These are phyloP conservation scores for Penicillium fimorum DNA, from an alignment of 495 filamentous ascomycete genomes.

Conservation along the genomic window DNA sequence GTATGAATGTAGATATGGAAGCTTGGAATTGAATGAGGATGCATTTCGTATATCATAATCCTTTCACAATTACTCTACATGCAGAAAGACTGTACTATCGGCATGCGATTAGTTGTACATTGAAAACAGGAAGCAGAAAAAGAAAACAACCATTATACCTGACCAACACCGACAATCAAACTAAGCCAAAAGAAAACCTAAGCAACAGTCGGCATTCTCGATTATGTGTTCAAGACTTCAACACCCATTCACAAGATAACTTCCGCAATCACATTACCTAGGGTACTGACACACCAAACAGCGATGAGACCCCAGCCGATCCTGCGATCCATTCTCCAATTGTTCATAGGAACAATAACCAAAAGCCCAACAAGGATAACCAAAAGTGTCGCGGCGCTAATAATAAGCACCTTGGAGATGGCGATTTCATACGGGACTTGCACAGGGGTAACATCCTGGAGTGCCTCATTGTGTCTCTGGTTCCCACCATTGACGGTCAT, in stretches of 20 bases:
- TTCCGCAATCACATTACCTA: slow-evolving; percentile 82
- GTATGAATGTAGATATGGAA: background rate
- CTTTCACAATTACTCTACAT: background rate
- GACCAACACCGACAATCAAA: background rate
- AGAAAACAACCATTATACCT: background rate
- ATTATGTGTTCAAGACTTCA: background rate
- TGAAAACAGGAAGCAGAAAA: background rate
- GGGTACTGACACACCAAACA: slow-evolving; percentile 84
- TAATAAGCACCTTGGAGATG: slow-evolving; percentile 77
- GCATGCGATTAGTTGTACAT: slow-evolving; percentile 2
- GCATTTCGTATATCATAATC: slow-evolving; percentile 6
- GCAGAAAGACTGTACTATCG: background rate
- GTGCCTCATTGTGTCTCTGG: slow-evolving; percentile 18
- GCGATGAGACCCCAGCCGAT: slow-evolving; percentile 80
- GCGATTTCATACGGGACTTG: slow-evolving; percentile 65
- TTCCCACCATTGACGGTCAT: slow-evolving; percentile 59
- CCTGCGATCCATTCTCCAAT: slow-evolving; percentile 82
- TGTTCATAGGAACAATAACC: slow-evolving; percentile 77
- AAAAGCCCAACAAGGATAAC: slow-evolving; percentile 76
- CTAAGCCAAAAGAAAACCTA: background rate
- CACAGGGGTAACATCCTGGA: slow-evolving; percentile 3
- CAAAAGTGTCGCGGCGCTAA: slow-evolving; percentile 77
- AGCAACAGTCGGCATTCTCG: background rate
- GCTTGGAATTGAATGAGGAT: background rate
- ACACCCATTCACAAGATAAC: slow-evolving; percentile 32